Evolutionary conservation across 2,329 filamentous ascomycete species (phyloP).

Genomic region (Aspergillus pseudoviridinutans): DNA sequence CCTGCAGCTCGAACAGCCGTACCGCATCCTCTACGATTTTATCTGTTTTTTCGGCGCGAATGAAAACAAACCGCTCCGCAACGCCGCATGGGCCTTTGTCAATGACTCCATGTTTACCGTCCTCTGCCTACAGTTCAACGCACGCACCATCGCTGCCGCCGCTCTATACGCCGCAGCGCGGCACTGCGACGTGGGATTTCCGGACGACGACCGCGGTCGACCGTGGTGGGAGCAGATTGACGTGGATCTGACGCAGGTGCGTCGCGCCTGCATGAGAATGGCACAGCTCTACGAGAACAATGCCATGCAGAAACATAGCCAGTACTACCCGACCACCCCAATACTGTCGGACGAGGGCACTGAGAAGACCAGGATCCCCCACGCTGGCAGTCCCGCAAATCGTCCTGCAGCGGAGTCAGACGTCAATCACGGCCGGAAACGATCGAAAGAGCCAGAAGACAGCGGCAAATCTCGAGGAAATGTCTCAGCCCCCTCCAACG

Average conservation of each 20-base stretch:
- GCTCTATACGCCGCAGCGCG: constrained; percentile 83
- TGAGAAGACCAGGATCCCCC: constrained; percentile 36
- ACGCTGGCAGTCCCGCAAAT: constrained; percentile 24
- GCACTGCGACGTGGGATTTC: constrained; percentile 67
- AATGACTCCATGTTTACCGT: constrained; percentile 85
- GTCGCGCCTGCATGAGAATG: constrained; percentile 71
- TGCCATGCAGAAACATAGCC: constrained; percentile 40
- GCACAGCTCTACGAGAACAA: constrained; percentile 51
- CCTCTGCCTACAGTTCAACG: constrained; percentile 74
- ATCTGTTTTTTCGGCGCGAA: constrained; percentile 69
- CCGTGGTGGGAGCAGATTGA: constrained; percentile 84
- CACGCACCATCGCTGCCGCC: constrained; percentile 76
- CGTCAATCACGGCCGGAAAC: constrained; percentile 34
- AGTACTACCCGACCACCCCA: constrained; percentile 39
- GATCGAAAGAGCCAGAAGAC: constrained; percentile 36
- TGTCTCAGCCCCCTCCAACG: constrained; percentile 17
- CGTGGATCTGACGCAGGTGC: constrained; percentile 66
- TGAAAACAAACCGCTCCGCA: constrained; percentile 76
- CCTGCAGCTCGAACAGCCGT: constrained; percentile 82
- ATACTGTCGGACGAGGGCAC: constrained; percentile 30
- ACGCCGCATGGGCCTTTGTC: constrained; percentile 88
- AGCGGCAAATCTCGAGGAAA: neutral
- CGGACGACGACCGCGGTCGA: constrained; percentile 67
- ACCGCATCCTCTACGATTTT: constrained; percentile 77
- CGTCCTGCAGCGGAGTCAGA: constrained; percentile 9